A percentile compares a stretch with the other conserved stretches of the same genome.
phyloP scores from a whole-genome alignment of 805 yeast species.

The Candida wancherniae region DNA sequence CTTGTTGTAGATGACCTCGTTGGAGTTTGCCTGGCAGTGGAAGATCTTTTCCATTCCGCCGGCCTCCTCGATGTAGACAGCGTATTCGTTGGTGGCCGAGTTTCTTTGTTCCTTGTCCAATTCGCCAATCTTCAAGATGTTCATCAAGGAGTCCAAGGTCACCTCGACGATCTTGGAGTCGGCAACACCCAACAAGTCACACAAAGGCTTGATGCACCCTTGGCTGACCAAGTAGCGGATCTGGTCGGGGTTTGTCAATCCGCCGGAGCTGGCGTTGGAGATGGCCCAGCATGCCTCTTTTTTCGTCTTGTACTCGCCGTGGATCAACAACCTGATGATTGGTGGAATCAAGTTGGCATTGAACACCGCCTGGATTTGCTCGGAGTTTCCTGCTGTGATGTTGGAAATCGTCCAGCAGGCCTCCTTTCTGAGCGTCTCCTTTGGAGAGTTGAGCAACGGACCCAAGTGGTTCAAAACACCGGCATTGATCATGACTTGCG shows the following conservation, averaged over 20 bases:
- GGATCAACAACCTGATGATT: constrained; percentile 67
- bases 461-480: constrained; percentile 86
- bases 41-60: constrained; percentile 97
- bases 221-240: constrained; percentile 88
- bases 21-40: constrained; percentile 86
- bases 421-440: constrained; percentile 92
- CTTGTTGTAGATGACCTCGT: constrained; percentile 87
- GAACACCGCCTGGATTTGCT: constrained; percentile 95
- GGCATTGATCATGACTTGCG: constrained; percentile 89
- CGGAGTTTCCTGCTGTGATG: constrained; percentile 94
- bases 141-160: constrained; percentile 90
- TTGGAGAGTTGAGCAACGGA: constrained; percentile 72
- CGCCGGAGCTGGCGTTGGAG: constrained; percentile 96
- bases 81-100: constrained; percentile 72
- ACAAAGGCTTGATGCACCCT: constrained; percentile 95
- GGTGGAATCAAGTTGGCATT: constrained; percentile 93
- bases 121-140: constrained; percentile 92
- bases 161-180: constrained; percentile 92
- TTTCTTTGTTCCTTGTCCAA: constrained; percentile 77
- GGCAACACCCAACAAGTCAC: constrained; percentile 83
- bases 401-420: constrained; percentile 99
- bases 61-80: constrained; percentile 91
- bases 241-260: constrained; percentile 85
- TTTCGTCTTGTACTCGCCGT: constrained; percentile 91
- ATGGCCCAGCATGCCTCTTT: constrained; percentile 99